These are phyloP conservation scores for Suhomyces sp. DNA, from an alignment of 805 yeast species.

Conservation along the genomic window DNA sequence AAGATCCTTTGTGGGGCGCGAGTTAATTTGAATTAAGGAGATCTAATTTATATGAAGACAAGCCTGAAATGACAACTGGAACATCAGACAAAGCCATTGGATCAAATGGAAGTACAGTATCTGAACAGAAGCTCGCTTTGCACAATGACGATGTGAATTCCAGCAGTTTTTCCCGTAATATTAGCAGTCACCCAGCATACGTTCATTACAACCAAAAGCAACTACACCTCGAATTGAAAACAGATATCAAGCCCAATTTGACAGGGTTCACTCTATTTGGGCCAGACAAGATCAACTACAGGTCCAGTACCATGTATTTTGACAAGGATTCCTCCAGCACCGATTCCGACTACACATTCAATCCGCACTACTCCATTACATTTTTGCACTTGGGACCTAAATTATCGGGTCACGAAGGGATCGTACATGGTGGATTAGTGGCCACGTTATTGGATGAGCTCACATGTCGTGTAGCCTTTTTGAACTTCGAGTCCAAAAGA, in stretches of 20 bases:
- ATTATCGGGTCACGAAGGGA: slow-evolving; percentile 39
- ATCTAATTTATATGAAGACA: neutral
- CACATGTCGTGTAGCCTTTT: slow-evolving; percentile 42
- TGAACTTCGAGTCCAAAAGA: slow-evolving; percentile 35
- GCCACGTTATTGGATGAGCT: slow-evolving; percentile 44
- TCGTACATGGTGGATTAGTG: slow-evolving; percentile 43
- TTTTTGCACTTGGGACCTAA: slow-evolving; percentile 38
- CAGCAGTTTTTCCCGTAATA: neutral
- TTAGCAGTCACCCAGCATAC: slow-evolving; percentile 2
- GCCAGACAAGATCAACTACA: slow-evolving; percentile 29
- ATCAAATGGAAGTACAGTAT: neutral
- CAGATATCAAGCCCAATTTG: slow-evolving; percentile 34
- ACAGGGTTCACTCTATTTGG: slow-evolving; percentile 38
- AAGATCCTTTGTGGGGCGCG: neutral
- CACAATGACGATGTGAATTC: neutral
- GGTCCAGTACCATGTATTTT: slow-evolving; percentile 33
- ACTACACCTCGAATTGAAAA: slow-evolving; percentile 3
- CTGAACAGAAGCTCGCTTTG: neutral
- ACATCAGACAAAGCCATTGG: neutral
- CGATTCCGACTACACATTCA: slow-evolving; percentile 10
- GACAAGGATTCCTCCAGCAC: slow-evolving; percentile 8
- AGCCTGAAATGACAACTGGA: neutral
- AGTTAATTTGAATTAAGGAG: neutral
- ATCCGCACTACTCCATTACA: slow-evolving; percentile 25
- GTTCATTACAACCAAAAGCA: neutral